phyloP scores from a whole-genome alignment of 805 yeast species.

The Lipomyces oligophaga region DNA sequence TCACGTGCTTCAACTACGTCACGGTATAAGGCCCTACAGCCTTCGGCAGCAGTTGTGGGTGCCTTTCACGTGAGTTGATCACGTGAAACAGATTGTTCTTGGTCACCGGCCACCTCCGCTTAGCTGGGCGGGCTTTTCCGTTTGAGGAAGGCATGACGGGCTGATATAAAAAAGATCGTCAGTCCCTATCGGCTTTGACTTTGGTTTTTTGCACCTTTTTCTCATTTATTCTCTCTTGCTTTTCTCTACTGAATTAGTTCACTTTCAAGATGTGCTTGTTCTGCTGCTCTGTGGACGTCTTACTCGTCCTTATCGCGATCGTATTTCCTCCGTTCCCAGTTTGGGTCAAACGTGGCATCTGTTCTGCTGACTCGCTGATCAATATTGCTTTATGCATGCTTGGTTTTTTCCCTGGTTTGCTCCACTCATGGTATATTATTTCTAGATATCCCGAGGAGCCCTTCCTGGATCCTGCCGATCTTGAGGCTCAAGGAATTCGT shows the following conservation, averaged over 20 bases:
- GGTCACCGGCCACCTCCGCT: no score
- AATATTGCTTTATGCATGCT: constrained; percentile 66
- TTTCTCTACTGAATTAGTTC: background rate
- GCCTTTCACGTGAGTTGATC: no score
- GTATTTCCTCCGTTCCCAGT: constrained; percentile 80
- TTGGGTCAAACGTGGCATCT: constrained; percentile 64
- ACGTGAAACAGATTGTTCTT: no score
- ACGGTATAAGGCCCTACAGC: no score
- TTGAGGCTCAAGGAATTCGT: constrained; percentile 18
- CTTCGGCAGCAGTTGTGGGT: no score
- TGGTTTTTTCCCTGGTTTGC: constrained; percentile 72
- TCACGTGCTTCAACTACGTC: no score
- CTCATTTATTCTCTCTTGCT: background rate
- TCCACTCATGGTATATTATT: constrained; percentile 76
- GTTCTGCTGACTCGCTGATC: constrained; percentile 65
- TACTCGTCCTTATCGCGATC: constrained; percentile 64
- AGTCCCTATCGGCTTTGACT: no score
- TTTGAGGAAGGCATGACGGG: no score
- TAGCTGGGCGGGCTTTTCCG: no score
- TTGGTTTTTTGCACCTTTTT: background rate
- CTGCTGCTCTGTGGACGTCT: constrained; percentile 46
- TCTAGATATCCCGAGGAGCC: constrained; percentile 57
- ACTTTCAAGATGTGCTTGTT: constrained; percentile 16
- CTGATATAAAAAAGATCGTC: no score
- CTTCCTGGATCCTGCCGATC: constrained; percentile 20